Evolutionary conservation across 805 yeast genomes (phyloP).

Genomic region (Saccharomycopsis javanensis): DNA sequence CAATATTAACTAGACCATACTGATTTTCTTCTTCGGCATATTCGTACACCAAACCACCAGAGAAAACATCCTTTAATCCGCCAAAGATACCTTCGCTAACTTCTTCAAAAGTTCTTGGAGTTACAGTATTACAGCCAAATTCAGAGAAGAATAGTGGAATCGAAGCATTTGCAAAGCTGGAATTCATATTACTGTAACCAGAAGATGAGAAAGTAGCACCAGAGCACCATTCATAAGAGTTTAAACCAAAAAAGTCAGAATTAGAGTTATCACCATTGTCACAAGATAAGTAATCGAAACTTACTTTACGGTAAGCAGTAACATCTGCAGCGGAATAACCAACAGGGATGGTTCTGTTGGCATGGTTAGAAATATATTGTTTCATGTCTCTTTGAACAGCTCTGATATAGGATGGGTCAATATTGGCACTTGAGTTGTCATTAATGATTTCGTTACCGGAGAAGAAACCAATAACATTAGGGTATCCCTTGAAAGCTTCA

Average conservation of each 20-base stretch:
- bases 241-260: constrained; percentile 88
- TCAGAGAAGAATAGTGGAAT: constrained; percentile 66
- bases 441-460: constrained; percentile 90
- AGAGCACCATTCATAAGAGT: constrained; percentile 95
- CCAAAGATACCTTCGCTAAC: constrained; percentile 58
- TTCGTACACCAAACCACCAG: constrained; percentile 93
- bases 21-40: constrained; percentile 67
- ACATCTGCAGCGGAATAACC: constrained; percentile 95
- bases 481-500: constrained; percentile 74
- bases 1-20: constrained; percentile 65
- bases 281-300: constrained; percentile 78
- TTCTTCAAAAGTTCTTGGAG: constrained; percentile 82
- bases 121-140: constrained; percentile 69
- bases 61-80: constrained; percentile 54
- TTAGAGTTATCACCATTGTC: constrained; percentile 46
- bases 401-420: constrained; percentile 70
- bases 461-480: constrained; percentile 80
- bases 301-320: constrained; percentile 53
- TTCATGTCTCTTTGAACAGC: constrained; percentile 92
- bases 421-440: constrained; percentile 53
- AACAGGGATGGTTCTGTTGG: constrained; percentile 77
- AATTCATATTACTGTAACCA: constrained; percentile 56
- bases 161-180: constrained; percentile 47
- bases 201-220: constrained; percentile 51
- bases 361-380: constrained; percentile 57